Percentiles rank a stretch among this genome's conserved stretches.
Evolutionary conservation across 495 filamentous ascomycete genomes (phyloP).

Genomic region (Entonaema liquescens): DNA sequence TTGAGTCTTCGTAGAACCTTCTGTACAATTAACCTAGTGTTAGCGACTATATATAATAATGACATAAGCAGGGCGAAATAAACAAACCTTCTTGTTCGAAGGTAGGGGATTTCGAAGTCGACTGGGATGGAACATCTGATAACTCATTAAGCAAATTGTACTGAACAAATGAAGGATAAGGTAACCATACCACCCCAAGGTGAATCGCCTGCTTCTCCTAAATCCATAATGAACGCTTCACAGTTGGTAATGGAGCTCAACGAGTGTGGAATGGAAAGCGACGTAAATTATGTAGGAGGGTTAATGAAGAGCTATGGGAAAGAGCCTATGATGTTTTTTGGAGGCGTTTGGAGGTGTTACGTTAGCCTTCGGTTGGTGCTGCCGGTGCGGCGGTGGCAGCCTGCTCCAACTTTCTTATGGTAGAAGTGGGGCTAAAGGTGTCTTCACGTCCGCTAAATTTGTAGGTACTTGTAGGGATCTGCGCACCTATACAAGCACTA

Average conservation of each 20-base stretch:
- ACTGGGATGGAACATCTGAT: conserved; percentile 68
- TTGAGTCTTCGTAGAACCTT: conserved; percentile 24
- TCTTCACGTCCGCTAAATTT: neutral
- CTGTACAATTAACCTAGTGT: conserved; percentile 39
- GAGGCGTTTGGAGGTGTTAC: conserved; percentile 14
- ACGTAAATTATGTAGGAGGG: conserved; percentile 14
- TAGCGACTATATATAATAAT: conserved; percentile 43
- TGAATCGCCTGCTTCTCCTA: conserved; percentile 70
- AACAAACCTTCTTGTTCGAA: conserved; percentile 37
- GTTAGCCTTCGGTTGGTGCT: conserved; percentile 24
- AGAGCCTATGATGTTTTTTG: conserved; percentile 15
- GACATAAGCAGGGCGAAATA: conserved; percentile 12
- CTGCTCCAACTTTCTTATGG: conserved; percentile 4
- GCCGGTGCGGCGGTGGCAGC: conserved; percentile 22
- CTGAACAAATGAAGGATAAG: conserved; percentile 31
- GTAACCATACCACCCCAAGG: conserved; percentile 72
- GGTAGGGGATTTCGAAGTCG: conserved; percentile 48
- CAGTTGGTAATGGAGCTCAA: neutral
- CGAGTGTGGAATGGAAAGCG: conserved; percentile 13
- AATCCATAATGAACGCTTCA: conserved; percentile 58
- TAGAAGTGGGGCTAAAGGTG: conserved; percentile 22
- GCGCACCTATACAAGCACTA: no score
- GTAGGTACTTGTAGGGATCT: neutral
- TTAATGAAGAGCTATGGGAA: conserved; percentile 5
- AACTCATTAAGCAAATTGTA: conserved; percentile 35